Evolutionary conservation across 208 protist species (phyloP), one percentile per base, ranked within the genome.

Genomic region (Crithidia expoeki): DNA sequence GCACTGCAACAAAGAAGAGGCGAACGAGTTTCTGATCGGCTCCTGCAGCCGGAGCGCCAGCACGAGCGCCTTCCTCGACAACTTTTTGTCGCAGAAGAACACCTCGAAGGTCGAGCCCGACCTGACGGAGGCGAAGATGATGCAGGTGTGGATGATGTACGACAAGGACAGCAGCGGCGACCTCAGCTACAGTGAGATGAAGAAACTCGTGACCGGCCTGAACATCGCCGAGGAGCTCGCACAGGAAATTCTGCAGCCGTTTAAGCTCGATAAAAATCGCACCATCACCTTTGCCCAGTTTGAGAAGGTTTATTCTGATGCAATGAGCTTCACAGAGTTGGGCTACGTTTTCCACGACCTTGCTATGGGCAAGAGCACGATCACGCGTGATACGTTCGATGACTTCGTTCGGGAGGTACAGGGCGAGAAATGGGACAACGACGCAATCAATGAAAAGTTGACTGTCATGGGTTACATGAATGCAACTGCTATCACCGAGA

Each of bases 111-210:
- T 84, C 2, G 52, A 53, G 49, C 76, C 79, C 21, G 81, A 87
- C 68, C 21, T 79, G n/a, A 84, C 81, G 49, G 74, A 75, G 34
- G 76, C 81, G 52, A 88, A 80, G 62, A 73, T 90, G 47, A 89
- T 91, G 85, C 75, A 84, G 67, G 67, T 90, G 59, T 92, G 83
- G 85, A 84, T 90, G 79, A 76, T 60, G 40, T 86, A 88, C 65
- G 81, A 89, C 76, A 55, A 66, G 16, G 81, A 90, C 72, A 63
- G 78, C 68, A 90, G 80, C 60, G 85, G 89, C 33, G 81, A 88
- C 44, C 79, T 92, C 4, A 69, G 51, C 56, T 76, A 78, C 55
- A 17, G 32, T 33, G 84, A 92, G 65, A 63, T 88, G 49, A 74
- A 72, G 32, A 79, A 71, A 42, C 28, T 94, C 16, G 68, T 85